Evolutionary conservation across 768 basidiomycete genomes (phyloP).

Genomic region (Chalciporus piperatus): DNA sequence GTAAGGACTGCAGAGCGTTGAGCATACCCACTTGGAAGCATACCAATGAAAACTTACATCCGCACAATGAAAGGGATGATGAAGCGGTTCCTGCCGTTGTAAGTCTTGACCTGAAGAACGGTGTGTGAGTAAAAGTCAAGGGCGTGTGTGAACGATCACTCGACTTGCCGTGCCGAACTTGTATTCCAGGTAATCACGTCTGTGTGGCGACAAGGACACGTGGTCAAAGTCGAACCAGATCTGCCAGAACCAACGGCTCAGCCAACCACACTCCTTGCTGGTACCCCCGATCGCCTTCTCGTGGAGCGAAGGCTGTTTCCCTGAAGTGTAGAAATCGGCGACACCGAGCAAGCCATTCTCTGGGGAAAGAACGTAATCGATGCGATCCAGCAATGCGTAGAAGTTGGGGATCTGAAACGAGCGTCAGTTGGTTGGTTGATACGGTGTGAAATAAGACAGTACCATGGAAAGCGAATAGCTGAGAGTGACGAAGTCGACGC

Average conservation of each 20-base stretch:
- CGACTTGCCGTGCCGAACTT: constrained; percentile 64
- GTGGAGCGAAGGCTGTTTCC: constrained; percentile 51
- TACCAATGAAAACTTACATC: constrained; percentile 43
- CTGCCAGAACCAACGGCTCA: constrained; percentile 77
- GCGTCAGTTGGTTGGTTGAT: not conserved
- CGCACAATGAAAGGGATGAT: constrained; percentile 63
- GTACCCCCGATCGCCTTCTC: constrained; percentile 62
- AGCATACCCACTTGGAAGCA: not conserved
- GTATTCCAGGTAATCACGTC: constrained; percentile 75
- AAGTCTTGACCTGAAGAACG: constrained; percentile 49
- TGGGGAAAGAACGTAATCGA: constrained; percentile 62
- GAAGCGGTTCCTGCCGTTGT: constrained; percentile 71
- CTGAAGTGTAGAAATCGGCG: constrained; percentile 72
- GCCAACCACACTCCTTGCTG: constrained; percentile 60
- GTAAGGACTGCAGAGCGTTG: constrained; percentile 45
- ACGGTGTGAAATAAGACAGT: constrained; percentile 8
- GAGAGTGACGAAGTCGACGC: constrained; percentile 51
- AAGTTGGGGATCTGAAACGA: constrained; percentile 53
- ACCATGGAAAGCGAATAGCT: constrained; percentile 61
- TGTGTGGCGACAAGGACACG: constrained; percentile 51
- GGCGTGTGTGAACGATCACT: not conserved
- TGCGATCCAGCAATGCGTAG: constrained; percentile 63
- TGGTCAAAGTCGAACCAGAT: constrained; percentile 64
- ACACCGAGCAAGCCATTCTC: constrained; percentile 59
- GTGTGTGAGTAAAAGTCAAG: not conserved